Evolutionary conservation across 2,329 filamentous ascomycete genomes (phyloP).

Genomic region (Scedosporium boydii): DNA sequence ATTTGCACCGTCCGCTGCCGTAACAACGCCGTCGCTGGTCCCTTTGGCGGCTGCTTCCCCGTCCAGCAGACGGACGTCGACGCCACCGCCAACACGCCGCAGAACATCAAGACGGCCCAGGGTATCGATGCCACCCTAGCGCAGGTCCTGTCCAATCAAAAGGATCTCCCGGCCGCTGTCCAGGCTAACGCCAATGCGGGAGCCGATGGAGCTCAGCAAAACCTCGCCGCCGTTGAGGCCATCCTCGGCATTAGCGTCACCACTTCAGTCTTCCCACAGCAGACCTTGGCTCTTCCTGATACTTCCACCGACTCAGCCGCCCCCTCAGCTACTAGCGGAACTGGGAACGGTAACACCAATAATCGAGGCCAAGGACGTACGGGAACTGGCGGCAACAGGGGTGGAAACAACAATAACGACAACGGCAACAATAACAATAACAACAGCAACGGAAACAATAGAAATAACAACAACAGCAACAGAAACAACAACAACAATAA

Average conservation of each 20-base stretch:
- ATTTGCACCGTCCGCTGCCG: constrained; percentile 50
- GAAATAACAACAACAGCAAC: too few species aligned
- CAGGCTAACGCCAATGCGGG: constrained; percentile 33
- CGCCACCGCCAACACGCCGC: constrained; percentile 30
- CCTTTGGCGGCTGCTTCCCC: constrained; percentile 49
- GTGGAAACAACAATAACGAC: constrained; percentile 9
- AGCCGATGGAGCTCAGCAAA: constrained; percentile 15
- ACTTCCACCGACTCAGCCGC: constrained; percentile 10
- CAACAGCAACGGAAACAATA: too few species aligned
- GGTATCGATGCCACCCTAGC: constrained; percentile 31
- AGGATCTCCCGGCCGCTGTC: constrained; percentile 33
- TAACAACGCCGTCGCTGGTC: constrained; percentile 48
- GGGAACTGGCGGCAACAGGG: constrained; percentile 12
- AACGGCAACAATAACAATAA: neutral
- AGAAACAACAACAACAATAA: too few species aligned
- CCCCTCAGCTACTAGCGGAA: constrained; percentile 10
- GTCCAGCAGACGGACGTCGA: constrained; percentile 37
- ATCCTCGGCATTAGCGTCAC: constrained; percentile 21
- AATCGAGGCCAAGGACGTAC: constrained; percentile 9
- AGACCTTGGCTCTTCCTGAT: constrained; percentile 20
- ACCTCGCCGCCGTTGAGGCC: constrained; percentile 28
- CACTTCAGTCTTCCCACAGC: constrained; percentile 19
- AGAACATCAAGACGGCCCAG: constrained; percentile 35
- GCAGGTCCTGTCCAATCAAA: constrained; percentile 41
- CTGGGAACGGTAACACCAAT: constrained; percentile 8